A percentile compares a stretch with the other conserved stretches of the same genome.
Evolutionary conservation across 768 basidiomycete genomes (phyloP).

Genomic region (Termitomyces bulborhizus): DNA sequence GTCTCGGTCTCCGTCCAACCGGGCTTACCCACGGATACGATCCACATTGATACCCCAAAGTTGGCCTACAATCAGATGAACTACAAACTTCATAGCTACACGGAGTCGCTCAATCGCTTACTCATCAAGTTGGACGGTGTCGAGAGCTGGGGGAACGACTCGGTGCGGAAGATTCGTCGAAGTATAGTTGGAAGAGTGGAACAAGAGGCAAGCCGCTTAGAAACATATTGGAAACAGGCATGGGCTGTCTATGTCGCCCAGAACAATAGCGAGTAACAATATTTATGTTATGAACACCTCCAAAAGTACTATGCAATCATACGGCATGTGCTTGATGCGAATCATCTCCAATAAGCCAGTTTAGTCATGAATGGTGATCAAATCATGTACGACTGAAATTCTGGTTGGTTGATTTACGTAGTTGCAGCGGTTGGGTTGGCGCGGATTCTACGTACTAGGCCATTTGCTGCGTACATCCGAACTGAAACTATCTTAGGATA

Average conservation of each 20-base stretch:
- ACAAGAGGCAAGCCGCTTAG: conserved; percentile 48
- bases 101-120: conserved; percentile 55
- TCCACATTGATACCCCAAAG: conserved; percentile 22
- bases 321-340: no score
- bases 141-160: conserved; percentile 53
- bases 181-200: conserved; percentile 54
- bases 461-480: no score
- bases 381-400: no score
- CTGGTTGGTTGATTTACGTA: no score
- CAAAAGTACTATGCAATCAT: no score
- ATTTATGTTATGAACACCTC: not conserved
- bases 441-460: no score
- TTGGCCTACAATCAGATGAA: conserved; percentile 61
- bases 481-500: no score
- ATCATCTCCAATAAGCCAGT: no score
- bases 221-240: conserved; percentile 34
- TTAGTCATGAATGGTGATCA: no score
- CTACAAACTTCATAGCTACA: conserved; percentile 53
- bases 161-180: conserved; percentile 46
- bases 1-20: conserved; percentile 20
- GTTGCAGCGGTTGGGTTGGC: no score
- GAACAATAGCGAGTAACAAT: not conserved
- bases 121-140: conserved; percentile 65
- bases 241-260: conserved; percentile 24
- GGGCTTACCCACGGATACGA: conserved; percentile 14